phyloP scores from a whole-genome alignment of 2,329 filamentous ascomycete species.

The Samsoniella hepiali region DNA sequence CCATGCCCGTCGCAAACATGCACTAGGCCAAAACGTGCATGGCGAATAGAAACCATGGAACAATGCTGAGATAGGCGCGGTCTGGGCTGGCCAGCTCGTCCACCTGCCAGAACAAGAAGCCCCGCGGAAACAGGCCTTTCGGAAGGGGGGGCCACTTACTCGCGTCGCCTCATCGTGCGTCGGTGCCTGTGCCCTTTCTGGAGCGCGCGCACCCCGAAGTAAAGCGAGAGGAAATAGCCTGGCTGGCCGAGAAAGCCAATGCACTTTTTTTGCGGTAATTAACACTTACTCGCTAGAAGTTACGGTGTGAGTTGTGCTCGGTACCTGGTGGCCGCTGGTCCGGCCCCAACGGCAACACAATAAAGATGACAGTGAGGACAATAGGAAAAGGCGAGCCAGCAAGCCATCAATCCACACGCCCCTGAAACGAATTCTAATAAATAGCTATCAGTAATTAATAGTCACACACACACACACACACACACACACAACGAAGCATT shows the following conservation, averaged over 20 bases:
- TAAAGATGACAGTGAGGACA: neutral
- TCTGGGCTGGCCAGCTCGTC: constrained; percentile 4
- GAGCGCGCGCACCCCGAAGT: constrained; percentile 5
- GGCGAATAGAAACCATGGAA: neutral
- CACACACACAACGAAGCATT: neutral
- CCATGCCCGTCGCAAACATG: constrained; percentile 6
- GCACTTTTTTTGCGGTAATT: neutral
- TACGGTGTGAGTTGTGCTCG: neutral
- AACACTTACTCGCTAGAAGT: neutral
- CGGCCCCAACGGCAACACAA: neutral
- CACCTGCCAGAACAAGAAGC: constrained; percentile 13
- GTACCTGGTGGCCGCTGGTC: neutral
- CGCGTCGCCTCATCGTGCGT: constrained; percentile 5
- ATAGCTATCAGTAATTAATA: no score
- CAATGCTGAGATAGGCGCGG: constrained; percentile 12
- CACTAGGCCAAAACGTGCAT: neutral
- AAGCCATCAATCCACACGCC: neutral
- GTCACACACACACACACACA: no score
- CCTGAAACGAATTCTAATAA: no score
- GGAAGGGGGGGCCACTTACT: constrained; percentile 3
- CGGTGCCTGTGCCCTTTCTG: neutral
- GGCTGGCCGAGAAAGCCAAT: neutral
- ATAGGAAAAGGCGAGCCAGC: neutral
- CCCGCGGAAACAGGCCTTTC: constrained; percentile 9
- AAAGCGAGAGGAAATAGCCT: neutral